Base-by-base conservation (phyloP, 805 yeast genomes). In the Tetrapisispora iriomotensis region DNA sequence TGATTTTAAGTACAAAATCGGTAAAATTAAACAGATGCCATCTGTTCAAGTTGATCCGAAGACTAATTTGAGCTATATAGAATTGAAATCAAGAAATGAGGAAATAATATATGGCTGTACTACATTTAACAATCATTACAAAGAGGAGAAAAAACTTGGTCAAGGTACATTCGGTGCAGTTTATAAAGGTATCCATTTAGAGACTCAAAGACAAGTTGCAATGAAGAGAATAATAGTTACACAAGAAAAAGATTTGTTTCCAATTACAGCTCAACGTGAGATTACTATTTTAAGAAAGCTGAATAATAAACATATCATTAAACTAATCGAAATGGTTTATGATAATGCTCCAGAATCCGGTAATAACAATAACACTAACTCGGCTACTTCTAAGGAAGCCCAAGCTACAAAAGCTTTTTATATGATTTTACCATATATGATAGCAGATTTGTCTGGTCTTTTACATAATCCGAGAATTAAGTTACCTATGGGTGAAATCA, bases 181-280 rank as follows among this genome's bases (percentile, higher is more conserved):
- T 3, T 79, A 79, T 51, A 83, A 82, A 53, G 97, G 95, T 4
- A 62, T 55, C 9, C 70, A 66, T 45, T 44, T 56, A 34, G 62
- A 68, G 36, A 68, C 74, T 28, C 66, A 64, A 26, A 60, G 70
- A n/a, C 66, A 72, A 13, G 96, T 90, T 15, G 99, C 99, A 0
- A 67, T 94, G 49, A 92, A 92, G 61, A 83, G 80, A 55, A 74
- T 92, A 35, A 65, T 87, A n/a, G 71, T 83, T 20, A 62, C 59
- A 42, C 60, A 62, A 12, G 60, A 60, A 29, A 53, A 56, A 26
- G 67, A 67, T 38, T 82, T 84, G 26, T 87, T 90, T 55, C 97
- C 98, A 1, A 79, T 92, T 21, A 92, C 98, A 0, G 96, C 97
- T 2, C 75, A 88, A 61, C 72, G 99, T 45, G 99, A 92, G 55